Conservation (phyloP, 164 flowering plant genomes). For the Dillenia turbinata region DNA sequence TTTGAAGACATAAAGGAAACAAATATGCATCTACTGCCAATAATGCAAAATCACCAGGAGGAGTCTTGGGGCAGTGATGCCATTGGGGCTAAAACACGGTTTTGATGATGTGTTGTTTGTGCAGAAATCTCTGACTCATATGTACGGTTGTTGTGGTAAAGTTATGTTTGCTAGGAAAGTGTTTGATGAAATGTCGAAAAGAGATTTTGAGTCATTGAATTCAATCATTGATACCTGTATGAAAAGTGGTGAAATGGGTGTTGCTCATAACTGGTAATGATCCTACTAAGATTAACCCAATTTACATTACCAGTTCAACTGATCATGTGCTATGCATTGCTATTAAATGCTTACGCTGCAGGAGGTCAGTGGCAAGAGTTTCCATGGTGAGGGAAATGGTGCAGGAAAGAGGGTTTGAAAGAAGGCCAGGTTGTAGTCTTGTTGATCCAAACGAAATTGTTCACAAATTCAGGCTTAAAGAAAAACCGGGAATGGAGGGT, state of each 20-base stretch:
- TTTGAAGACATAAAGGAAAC: too few relatives aligned
- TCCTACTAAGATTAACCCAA: too few relatives aligned
- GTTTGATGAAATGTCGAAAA: constrained; percentile 44
- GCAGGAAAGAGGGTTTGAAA: constrained; percentile 31
- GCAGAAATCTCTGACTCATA: constrained; percentile 55
- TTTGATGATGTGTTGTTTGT: constrained; percentile 42
- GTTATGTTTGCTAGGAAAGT: constrained; percentile 33
- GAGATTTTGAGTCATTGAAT: constrained; percentile 66
- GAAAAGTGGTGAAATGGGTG: constrained; percentile 28
- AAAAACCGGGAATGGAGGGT: constrained; percentile 20
- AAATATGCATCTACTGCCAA: too few relatives aligned
- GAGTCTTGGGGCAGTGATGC: too few relatives aligned
- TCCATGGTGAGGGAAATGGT: constrained; percentile 37
- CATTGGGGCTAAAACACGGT: constrained; percentile 54
- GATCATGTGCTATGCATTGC: constrained; percentile 36
- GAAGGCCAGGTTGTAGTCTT: constrained; percentile 44
- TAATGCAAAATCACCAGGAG: too few relatives aligned
- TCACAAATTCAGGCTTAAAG: constrained; percentile 33
- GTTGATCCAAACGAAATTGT: constrained; percentile 56
- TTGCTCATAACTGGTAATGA: too few relatives aligned
- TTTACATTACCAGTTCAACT: too few relatives aligned
- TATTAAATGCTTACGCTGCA: constrained; percentile 54
- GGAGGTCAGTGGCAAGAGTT: constrained; percentile 66
- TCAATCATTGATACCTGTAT: constrained; percentile 40
- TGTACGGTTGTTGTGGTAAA: constrained; percentile 46